A percentile compares a stretch with the other conserved stretches of the same genome.
phyloP scores from a whole-genome alignment of 129 eudicot genomes.

The Arctium minus region DNA sequence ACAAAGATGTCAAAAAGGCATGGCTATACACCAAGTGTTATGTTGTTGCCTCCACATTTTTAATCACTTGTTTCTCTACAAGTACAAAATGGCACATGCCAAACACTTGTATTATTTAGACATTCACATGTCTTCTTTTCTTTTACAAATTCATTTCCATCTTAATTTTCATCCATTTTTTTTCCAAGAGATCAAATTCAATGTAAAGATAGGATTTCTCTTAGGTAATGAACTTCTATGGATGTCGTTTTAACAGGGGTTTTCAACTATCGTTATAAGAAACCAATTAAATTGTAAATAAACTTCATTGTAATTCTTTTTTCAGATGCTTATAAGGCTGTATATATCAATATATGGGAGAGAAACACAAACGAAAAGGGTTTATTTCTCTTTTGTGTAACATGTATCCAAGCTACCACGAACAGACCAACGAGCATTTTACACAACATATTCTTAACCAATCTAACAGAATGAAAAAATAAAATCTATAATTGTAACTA shows the following conservation, averaged over 20 bases:
- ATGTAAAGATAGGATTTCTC: neutral
- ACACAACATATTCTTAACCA: neutral
- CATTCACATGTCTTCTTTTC: constrained; percentile 29
- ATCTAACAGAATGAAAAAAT: neutral
- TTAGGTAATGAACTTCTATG: neutral
- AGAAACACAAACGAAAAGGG: too few species aligned
- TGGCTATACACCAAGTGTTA: constrained; percentile 28
- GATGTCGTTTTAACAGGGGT: neutral
- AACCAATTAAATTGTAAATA: neutral
- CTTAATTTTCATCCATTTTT: neutral
- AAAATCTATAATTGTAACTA: too few species aligned
- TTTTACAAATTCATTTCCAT: neutral
- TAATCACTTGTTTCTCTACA: constrained; percentile 29
- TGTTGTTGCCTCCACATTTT: constrained; percentile 34
- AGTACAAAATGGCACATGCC: constrained; percentile 40
- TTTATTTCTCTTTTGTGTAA: neutral
- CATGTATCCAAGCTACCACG: neutral
- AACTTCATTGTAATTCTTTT: too few species aligned
- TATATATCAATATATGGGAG: too few species aligned
- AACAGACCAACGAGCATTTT: too few species aligned
- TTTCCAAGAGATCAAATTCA: neutral
- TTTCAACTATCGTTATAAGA: neutral
- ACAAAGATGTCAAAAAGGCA: constrained; percentile 39
- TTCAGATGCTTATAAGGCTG: neutral
- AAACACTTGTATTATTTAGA: constrained; percentile 17